Evolutionary conservation across 805 yeast species (phyloP), one percentile per base, ranked within the genome.

Genomic region (Yarrowia bubula): DNA sequence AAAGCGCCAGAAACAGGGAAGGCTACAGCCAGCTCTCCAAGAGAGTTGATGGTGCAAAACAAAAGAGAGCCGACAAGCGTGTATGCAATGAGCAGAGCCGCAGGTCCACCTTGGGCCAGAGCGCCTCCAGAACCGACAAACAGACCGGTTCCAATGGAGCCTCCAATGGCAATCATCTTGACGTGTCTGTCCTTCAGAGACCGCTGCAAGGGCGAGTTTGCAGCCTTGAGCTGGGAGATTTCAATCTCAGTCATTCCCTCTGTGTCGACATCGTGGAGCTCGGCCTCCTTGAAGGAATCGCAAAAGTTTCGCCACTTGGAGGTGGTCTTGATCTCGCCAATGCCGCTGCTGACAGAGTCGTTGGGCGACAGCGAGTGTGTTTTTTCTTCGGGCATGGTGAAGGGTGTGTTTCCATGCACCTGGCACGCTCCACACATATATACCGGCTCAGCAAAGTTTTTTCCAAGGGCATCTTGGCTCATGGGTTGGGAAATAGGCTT

Each of bases 71-170:
- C 90, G 74, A 87, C 83, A 48, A 85, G 73, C 35, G 81, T 76
- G 71, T 83, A 85, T 32, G 89, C 84, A 44, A 86, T 79, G 51
- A 88, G 75, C 37, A 82, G 69, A 58, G 84, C 83, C 5, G 81
- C 89, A 3, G 91, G 90, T 41, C 92, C 93, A 17, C 78, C 80
- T 8, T 77, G 75, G 38, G 75, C 72, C 68, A 88, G 79, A 1
- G 88, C 82, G 15, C 78, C 75, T 42, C 90, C 91, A 10, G 86
- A 79, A 70, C 92, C 91, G 58, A 88, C 86, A 68, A 88, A 84
- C 66, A 88, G 75, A 73, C 93, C 92, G 2, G 91, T 86, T 69
- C 93, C 93, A 55, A 87, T 84, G 68, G 88, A 84, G 37, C 90
- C 88, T 35, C 90, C 90, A 48, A 88, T 81, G 43, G 91, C 87